Conservation (phyloP, 2,329 filamentous ascomycete genomes). For the Harringtonia lauricola region DNA sequence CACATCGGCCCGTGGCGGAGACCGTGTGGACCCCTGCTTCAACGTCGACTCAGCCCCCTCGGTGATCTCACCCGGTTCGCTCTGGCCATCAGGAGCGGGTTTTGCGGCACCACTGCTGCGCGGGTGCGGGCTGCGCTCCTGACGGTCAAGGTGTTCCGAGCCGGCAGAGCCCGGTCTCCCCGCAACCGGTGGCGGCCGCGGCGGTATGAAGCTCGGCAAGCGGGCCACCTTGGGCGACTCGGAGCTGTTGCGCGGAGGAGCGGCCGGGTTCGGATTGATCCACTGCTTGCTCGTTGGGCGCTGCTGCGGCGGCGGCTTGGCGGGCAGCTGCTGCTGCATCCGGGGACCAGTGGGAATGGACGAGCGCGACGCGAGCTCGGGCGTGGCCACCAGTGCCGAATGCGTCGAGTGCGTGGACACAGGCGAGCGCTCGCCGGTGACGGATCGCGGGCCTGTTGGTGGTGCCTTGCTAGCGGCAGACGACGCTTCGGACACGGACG, state of each 20-base stretch:
- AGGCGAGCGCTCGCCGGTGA: slow-evolving; percentile 35
- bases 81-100: slow-evolving; percentile 23
- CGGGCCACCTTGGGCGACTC: slow-evolving; percentile 41
- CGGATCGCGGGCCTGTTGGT: slow-evolving; percentile 41
- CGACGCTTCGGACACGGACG: slow-evolving; percentile 19
- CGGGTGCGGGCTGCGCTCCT: slow-evolving; percentile 30
- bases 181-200: slow-evolving; percentile 21
- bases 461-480: slow-evolving; percentile 33
- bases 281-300: slow-evolving; percentile 48
- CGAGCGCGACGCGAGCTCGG: slow-evolving; percentile 20
- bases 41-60: slow-evolving; percentile 17
- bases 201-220: slow-evolving; percentile 36
- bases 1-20: too few relatives aligned
- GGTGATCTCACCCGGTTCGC: slow-evolving; percentile 34
- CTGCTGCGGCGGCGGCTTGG: slow-evolving; percentile 18
- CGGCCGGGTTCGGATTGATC: slow-evolving; percentile 39
- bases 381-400: slow-evolving; percentile 14
- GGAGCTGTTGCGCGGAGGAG: slow-evolving; percentile 30
- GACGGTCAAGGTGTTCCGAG: slow-evolving; percentile 28
- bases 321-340: slow-evolving; percentile 31
- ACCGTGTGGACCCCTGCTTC: too few relatives aligned
- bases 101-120: slow-evolving; percentile 44
- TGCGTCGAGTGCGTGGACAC: slow-evolving; percentile 27
- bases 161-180: slow-evolving; percentile 23
- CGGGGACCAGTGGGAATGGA: slow-evolving; percentile 43